Evolutionary conservation across 768 basidiomycete genomes (phyloP), one percentile per base, ranked within the genome.

Genomic region (Russula sp.): DNA sequence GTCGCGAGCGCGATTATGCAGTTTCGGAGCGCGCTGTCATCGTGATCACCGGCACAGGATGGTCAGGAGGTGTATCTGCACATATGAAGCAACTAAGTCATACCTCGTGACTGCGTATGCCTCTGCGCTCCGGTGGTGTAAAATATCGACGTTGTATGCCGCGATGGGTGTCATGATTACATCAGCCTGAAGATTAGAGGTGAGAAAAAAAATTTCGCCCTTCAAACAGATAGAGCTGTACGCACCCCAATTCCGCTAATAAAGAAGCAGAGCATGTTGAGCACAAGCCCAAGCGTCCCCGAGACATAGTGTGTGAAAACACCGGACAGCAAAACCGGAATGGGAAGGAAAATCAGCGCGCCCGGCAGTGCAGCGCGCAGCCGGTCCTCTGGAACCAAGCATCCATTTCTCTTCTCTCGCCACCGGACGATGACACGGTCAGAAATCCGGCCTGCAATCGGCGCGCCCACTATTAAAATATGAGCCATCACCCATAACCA

Each of bases 321-420:
- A 1, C 87, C 86, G 0, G 77, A 78, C 0, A 74, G 56, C 0
- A 83, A 70, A 2, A 85, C 72, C 1, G 86, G 82, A 0, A 85
- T 28, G 0, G 88, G 89, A 4, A 81, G 75, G 32, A 88, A 74
- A 20, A 82, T 36, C 0, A 78, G 73, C 4, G 78, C 78, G 10
- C 83, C 82, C 7, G 77, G 67, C 38, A 83, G 71, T 2, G 81
- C 75, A 2, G 79, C 85, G 1, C 84, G 79, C 28, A 89, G 77
- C 6, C 88, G 82, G 67, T 88, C 89, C 72, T 90, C 87, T 0
- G 87, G 87, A 49, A 83, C 80, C 85, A 84, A 88, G 2, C 76
- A 68, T 0, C 86, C 86, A 0, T 78, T 78, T 26, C 86, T 80
- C 6, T 75, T 71, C 52, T 77, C 73, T 18, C 79, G 79, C 74